A percentile compares a stretch with the other conserved stretches of the same genome.
phyloP scores from a whole-genome alignment of 108 stramenopile genomes.

The Asterionellopsis glacialis region DNA sequence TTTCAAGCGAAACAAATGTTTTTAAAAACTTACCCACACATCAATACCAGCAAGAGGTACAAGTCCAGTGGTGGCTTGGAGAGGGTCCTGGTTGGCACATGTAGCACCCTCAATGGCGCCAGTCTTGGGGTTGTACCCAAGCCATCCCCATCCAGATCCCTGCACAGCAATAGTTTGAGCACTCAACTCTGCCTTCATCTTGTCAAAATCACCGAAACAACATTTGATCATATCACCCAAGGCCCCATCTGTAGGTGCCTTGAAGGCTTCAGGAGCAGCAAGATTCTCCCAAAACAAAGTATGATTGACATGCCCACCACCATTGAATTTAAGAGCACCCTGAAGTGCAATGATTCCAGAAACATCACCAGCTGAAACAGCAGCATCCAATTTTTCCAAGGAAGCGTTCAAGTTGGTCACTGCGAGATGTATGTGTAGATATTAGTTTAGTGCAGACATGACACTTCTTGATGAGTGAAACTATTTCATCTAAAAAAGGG shows the following conservation, averaged over 20 bases:
- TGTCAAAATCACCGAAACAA: conserved; percentile 82
- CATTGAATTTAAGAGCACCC: conserved; percentile 95
- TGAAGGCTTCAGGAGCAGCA: conserved; percentile 21
- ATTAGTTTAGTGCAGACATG: conserved; percentile 7
- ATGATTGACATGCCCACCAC: conserved; percentile 98
- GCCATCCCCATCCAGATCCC: conserved; percentile 99
- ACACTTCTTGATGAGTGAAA: no score
- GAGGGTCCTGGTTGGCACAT: conserved; percentile 95
- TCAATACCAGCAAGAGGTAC: conserved; percentile 97
- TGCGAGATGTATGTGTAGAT: conserved; percentile 22
- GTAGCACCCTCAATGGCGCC: conserved; percentile 80
- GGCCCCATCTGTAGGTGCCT: conserved; percentile 33
- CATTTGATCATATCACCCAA: conserved; percentile 69
- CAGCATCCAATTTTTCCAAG: conserved; percentile 83
- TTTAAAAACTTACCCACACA: conserved; percentile 65
- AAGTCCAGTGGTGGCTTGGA: conserved; percentile 95
- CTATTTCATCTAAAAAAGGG: no score
- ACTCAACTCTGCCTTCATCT: conserved; percentile 69
- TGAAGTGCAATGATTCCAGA: conserved; percentile 69
- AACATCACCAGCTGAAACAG: conserved; percentile 69
- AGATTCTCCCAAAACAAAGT: conserved; percentile 91
- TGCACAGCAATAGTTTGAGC: conserved; percentile 89
- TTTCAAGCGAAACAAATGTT: no score
- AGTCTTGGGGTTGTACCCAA: conserved; percentile 84
- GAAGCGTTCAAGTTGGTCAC: conserved; percentile 89